Evolutionary conservation across 31 red algal genomes (phyloP), one percentile per base, ranked within the genome.

Genomic region (Odonthalia washingtoniensis): DNA sequence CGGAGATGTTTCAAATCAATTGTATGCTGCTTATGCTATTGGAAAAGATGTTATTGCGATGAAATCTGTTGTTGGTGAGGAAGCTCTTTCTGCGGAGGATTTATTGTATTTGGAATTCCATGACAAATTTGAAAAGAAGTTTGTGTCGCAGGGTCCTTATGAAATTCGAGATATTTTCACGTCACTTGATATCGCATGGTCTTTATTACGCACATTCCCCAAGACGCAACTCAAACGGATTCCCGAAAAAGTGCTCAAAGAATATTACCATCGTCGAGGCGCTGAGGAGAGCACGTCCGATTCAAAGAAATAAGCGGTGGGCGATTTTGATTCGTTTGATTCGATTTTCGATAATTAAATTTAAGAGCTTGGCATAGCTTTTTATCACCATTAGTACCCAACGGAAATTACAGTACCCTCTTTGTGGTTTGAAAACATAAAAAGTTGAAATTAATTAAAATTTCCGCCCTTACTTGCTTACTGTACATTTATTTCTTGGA

Each of bases 31-130:
- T 21, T 98, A 98, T 81, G 97, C 97, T 64, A 95, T 96, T 62
- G 96, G 96, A 86, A 98, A 98, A 85, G 96, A 98, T 79, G 96
- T 94, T 27, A 81, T 98, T 16, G 92, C 96, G 27, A 98, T 98
- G 96, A 95, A 95, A 72, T 85, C 96, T 17, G 93, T 98, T 53
- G 93, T 98, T 32, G 96, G 96, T 24, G 96, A 95, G 69, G 96
- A 98, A 79, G 96, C 96, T 40, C 89, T 98, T 6, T 86, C 96
- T n/a, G n/a, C 80, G 4, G 96, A 98, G 57, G 96, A 98, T 76
- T 65, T 84, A 80, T 86, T 98, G 17, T 95, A 95, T 80, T 87
- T 98, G 4, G 94, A 98, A 46, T 98, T 98, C 46, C 90, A 94
- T 61, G 96, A 95, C 40, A 81, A 85, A 70, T 98, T 98, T 77